These are phyloP conservation scores for Phytophthora capsici DNA, from an alignment of 352 stramenopile genomes.

Conservation along the genomic window DNA sequence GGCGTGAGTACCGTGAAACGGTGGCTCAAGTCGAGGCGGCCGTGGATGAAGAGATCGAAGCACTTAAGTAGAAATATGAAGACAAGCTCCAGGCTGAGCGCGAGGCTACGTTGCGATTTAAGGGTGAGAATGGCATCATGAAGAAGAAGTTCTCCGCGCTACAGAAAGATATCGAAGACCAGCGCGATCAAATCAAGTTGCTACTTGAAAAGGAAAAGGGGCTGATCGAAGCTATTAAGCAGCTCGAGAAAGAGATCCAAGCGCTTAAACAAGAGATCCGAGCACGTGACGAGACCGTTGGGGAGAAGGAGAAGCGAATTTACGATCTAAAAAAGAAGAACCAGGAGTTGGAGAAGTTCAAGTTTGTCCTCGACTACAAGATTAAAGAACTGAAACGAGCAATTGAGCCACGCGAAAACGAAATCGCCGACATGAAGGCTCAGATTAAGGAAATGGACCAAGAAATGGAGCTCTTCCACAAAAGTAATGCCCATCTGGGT, in stretches of 20 bases:
- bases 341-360: conserved; percentile 96
- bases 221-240: conserved; percentile 85
- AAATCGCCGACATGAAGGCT: conserved; percentile 94
- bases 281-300: conserved; percentile 94
- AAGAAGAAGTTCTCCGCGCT: conserved; percentile 93
- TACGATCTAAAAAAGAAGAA: conserved; percentile 97
- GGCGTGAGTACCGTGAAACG: conserved; percentile 78
- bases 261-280: conserved; percentile 95
- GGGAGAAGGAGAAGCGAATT: conserved; percentile 95
- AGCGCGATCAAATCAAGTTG: conserved; percentile 89
- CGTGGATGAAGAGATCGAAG: conserved; percentile 89
- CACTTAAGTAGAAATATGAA: conserved; percentile 89
- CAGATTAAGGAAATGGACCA: conserved; percentile 97
- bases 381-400: conserved; percentile 96
- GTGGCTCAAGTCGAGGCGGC: conserved; percentile 84
- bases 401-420: conserved; percentile 94
- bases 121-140: conserved; percentile 94
- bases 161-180: conserved; percentile 93
- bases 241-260: conserved; percentile 92
- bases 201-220: conserved; percentile 91
- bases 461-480: conserved; percentile 95
- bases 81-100: conserved; percentile 86
- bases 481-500: conserved; percentile 92
- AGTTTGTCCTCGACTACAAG: conserved; percentile 97
- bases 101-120: conserved; percentile 90